Base-by-base conservation (phyloP, 768 basidiomycete species). In the Daedaleopsis nitida region DNA sequence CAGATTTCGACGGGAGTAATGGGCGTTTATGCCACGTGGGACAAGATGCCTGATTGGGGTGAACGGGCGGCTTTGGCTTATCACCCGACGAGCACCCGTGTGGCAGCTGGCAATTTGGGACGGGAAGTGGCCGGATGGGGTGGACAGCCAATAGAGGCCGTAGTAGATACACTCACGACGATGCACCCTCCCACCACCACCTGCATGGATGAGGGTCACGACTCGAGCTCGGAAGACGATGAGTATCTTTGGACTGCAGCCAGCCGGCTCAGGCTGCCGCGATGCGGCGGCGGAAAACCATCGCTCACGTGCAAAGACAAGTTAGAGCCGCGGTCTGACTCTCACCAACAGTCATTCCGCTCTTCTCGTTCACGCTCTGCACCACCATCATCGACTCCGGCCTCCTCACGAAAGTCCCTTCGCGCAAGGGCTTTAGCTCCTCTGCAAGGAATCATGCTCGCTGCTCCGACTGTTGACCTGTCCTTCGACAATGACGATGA, bases 401-500 rank as follows among this genome's bases (percentile, higher is more conserved):
- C 59, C 45, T 21, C 14, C n/a, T 53, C 63, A 32, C 58, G n/a
- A 52, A 44, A 23, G 14, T 42, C n/a, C 49, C 38, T 58, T 39
- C 42, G 34, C 45, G 10, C 54, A 52, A 54, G 50, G 55, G 58
- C 60, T 53, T 59, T 60, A 61, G 55, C 60, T 37, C 66, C 64
- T 51, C 50, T 65, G 19, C 54, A 59, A 63, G 68, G 64, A 39
- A 60, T 62, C 45, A 73, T 73, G 72, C 72, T 73, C 19, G 66
- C 68, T 37, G 79, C 83, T 64, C 73, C 84, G 54, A 66, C 85
- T 65, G 75, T 87, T 65, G 86, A 87, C 70, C 74, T 87, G 69
- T 74, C 80, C 57, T 87, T 87, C 73, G 88, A 89, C 70, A 55
- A 55, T 23, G 76, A 75, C 63, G 86, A 87, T 65, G 88, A 86